These are phyloP conservation scores for Colletotrichum australisinense DNA, from an alignment of 2,329 filamentous ascomycete species.

Conservation along the genomic window DNA sequence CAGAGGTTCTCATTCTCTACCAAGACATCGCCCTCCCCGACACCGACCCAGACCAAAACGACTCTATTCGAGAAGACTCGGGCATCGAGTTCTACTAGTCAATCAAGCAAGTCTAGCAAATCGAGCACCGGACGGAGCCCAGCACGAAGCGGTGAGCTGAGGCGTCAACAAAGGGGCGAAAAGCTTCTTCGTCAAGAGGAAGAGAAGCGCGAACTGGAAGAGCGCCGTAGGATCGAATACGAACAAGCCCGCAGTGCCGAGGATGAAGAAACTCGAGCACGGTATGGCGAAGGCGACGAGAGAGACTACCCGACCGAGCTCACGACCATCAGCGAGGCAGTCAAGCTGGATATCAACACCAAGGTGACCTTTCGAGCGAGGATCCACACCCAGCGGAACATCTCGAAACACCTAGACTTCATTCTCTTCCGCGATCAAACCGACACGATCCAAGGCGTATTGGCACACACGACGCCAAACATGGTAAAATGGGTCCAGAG, in stretches of 20 bases:
- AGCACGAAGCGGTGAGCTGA: conserved; percentile 20
- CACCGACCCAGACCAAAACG: neutral
- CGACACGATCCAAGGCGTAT: conserved; percentile 85
- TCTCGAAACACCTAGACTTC: conserved; percentile 87
- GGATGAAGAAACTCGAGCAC: conserved; percentile 28
- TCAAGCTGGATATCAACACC: conserved; percentile 42
- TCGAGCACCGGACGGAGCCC: conserved; percentile 23
- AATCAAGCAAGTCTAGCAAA: conserved; percentile 22
- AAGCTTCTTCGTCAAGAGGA: conserved; percentile 23
- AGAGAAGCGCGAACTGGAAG: conserved; percentile 21
- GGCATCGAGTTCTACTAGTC: neutral
- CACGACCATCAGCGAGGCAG: conserved; percentile 29
- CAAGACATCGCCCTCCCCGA: conserved; percentile 4
- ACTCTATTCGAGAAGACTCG: conserved; percentile 22
- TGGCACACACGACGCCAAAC: conserved; percentile 67
- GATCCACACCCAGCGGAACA: conserved; percentile 81
- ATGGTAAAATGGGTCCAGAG: conserved; percentile 92
- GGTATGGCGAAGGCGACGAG: conserved; percentile 26
- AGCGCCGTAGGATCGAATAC: conserved; percentile 13
- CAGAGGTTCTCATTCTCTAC: conserved; percentile 26
- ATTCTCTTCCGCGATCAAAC: conserved; percentile 88
- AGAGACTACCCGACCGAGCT: conserved; percentile 21
- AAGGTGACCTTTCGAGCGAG: conserved; percentile 62
- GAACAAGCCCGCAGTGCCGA: conserved; percentile 29
- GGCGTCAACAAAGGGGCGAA: conserved; percentile 21